Conservation (phyloP, 2,329 filamentous ascomycete species). For the Fusarium xylarioides region DNA sequence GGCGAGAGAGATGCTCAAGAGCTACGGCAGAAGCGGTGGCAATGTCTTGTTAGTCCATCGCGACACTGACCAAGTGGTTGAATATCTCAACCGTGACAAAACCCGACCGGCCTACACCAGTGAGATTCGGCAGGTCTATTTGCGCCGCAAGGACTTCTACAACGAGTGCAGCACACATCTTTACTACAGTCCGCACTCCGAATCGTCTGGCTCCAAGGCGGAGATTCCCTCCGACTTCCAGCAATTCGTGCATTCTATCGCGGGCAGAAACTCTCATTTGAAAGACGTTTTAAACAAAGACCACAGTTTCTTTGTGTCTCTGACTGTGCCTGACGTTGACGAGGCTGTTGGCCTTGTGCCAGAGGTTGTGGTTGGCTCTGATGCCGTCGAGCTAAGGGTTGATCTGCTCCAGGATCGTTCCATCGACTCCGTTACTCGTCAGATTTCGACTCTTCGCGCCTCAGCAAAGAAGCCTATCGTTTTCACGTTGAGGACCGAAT, state of each 20-base stretch:
- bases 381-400: constrained; percentile 93
- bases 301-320: constrained; percentile 90
- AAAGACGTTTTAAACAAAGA: constrained; percentile 59
- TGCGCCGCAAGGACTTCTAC: constrained; percentile 89
- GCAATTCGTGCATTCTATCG: constrained; percentile 52
- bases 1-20: constrained; percentile 77
- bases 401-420: constrained; percentile 84
- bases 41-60: constrained; percentile 88
- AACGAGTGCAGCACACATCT: constrained; percentile 92
- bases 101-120: constrained; percentile 91
- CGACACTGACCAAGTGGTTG: constrained; percentile 86
- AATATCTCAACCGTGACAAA: constrained; percentile 89
- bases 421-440: constrained; percentile 80
- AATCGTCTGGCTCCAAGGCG: constrained; percentile 33
- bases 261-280: constrained; percentile 58
- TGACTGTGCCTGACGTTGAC: constrained; percentile 82
- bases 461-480: constrained; percentile 81
- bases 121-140: constrained; percentile 90
- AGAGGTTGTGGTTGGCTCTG: constrained; percentile 81
- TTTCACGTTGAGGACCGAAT: constrained; percentile 87
- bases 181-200: constrained; percentile 81
- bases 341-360: constrained; percentile 72
- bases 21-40: constrained; percentile 79
- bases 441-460: constrained; percentile 81
- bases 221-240: constrained; percentile 49